phyloP scores from a whole-genome alignment of 345 rosid species.

The Eucalyptus polybractea region DNA sequence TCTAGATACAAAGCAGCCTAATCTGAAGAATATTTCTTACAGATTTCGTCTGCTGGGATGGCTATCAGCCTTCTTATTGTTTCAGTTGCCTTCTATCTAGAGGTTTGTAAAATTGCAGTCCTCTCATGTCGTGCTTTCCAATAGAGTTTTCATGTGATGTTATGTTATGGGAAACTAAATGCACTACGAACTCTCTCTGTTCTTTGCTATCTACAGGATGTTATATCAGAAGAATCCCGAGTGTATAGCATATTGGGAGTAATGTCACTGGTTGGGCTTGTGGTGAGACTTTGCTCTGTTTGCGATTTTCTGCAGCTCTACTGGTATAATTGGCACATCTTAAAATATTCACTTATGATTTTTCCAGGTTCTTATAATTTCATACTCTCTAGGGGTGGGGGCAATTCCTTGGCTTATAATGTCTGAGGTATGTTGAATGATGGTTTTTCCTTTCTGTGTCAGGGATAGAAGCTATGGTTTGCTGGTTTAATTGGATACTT shows the following conservation, averaged over 20 bases:
- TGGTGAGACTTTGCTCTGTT: constrained; percentile 28
- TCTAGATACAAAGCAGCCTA: background rate
- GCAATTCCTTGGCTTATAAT: constrained; percentile 95
- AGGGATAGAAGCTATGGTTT: background rate
- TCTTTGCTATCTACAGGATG: constrained; percentile 17
- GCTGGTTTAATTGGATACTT: background rate
- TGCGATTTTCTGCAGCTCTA: background rate
- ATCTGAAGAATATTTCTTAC: background rate
- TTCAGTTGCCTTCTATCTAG: constrained; percentile 49
- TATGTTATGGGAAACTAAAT: background rate
- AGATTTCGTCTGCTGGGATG: constrained; percentile 84
- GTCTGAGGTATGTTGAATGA: constrained; percentile 65
- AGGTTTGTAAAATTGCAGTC: constrained; percentile 21
- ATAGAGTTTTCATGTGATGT: background rate
- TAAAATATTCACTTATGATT: too few relatives aligned
- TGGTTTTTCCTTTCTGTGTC: background rate
- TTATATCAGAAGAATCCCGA: constrained; percentile 34
- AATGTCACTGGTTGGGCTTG: constrained; percentile 74
- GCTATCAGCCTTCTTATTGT: constrained; percentile 60
- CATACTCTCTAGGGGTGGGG: constrained; percentile 84
- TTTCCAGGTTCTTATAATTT: constrained; percentile 49
- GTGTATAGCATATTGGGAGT: constrained; percentile 50
- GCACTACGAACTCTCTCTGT: background rate
- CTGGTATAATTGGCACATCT: background rate
- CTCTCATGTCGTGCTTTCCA: background rate